These are phyloP conservation scores for Mucor irregularis DNA, from an alignment of 371 early-diverging fungal species.

Conservation along the genomic window DNA sequence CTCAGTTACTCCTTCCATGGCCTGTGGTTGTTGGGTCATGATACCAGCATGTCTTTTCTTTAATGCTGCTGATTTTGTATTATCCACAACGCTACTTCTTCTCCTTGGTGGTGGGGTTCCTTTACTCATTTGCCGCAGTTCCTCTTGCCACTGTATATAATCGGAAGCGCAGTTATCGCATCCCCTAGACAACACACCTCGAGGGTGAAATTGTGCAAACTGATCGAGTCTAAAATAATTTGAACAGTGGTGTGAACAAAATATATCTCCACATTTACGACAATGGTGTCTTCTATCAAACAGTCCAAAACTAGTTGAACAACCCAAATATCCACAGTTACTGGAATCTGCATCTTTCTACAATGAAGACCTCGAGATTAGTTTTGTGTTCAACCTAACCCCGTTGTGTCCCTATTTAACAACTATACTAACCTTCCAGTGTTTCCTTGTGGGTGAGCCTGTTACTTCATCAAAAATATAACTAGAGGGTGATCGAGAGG, in stretches of 20 bases:
- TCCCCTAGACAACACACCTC: slow-evolving; percentile 40
- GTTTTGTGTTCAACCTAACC: background rate
- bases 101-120: background rate
- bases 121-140: slow-evolving; percentile 13
- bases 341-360: slow-evolving; percentile 43
- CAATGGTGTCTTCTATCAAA: slow-evolving; percentile 57
- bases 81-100: slow-evolving; percentile 2
- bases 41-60: slow-evolving; percentile 35
- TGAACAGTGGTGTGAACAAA: slow-evolving; percentile 50
- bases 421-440: slow-evolving; percentile 46
- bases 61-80: slow-evolving; percentile 14
- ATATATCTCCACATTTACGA: slow-evolving; percentile 52
- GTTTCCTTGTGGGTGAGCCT: slow-evolving; percentile 43
- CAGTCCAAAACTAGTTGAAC: slow-evolving; percentile 38
- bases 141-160: slow-evolving; percentile 35
- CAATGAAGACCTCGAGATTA: background rate
- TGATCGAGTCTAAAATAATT: slow-evolving; percentile 51
- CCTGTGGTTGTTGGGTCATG: slow-evolving; percentile 53
- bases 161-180: slow-evolving; percentile 44
- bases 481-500: slow-evolving; percentile 5
- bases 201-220: slow-evolving; percentile 37
- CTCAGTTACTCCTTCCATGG: slow-evolving; percentile 53
- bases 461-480: slow-evolving; percentile 31
- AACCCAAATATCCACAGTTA: slow-evolving; percentile 31
- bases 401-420: background rate